Evolutionary conservation across 2,329 filamentous ascomycete species (phyloP), one percentile per base, ranked within the genome.

Genomic region (Thielaviopsis musarum): DNA sequence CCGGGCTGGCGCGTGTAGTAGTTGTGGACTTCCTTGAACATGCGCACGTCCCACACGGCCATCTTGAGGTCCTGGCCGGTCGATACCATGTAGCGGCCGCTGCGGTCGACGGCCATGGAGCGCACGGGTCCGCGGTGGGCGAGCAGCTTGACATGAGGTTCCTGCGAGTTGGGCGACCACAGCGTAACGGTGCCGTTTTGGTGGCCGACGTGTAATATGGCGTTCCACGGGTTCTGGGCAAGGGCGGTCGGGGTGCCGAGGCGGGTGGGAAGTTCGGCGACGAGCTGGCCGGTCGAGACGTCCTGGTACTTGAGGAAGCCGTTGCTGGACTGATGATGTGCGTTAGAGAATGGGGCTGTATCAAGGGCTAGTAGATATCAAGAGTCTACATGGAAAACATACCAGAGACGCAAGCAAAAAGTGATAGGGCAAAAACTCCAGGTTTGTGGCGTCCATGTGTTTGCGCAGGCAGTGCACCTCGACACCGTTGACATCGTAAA

Each of bases 401-500:
- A 87, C 85, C 66, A 91, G 80, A 19, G 90, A 95, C 19, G 88
- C 87, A 55, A 98, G 78, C 51, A 98, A 81, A 70, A 95, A 98
- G 70, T 98, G 93, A 69, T 96, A 97, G 0, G 91, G 91, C 15
- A 97, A 75, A 69, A 96, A 98, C 71, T 97, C 89, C 79, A 98
- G 89, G 70, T 94, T 85, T 13, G 87, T 86, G 15, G 94, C 88
- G 70, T 98, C 93, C 63, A 88, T 81, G 69, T 95, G 91, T 70
- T 93, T 93, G 71, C 84, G 84, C 67, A 98, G 73, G 69, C 88
- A 91, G 70, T 98, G 93, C 59, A 98, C 74, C 73, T 98, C 93
- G 21, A 96, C 87, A 57, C 93, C 93, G 60, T 88, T 81, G 60
- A 83, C 78, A 67, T 96, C 93, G 74, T 98, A 98, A 64, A 98